phyloP scores from a whole-genome alignment of 2,329 filamentous ascomycete species.

The Pestalotiopsis sp. region DNA sequence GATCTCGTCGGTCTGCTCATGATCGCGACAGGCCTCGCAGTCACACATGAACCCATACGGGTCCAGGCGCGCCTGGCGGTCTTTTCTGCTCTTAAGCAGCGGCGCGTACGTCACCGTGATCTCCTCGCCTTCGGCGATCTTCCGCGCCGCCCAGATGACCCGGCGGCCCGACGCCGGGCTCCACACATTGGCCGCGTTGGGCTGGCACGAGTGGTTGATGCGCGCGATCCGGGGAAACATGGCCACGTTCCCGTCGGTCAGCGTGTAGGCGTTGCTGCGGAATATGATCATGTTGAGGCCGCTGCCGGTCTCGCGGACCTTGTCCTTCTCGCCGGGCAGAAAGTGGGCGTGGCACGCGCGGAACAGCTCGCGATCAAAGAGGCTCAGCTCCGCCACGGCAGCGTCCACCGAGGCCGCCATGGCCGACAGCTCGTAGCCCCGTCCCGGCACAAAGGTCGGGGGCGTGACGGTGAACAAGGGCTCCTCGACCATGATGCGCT shows the following conservation, averaged over 20 bases:
- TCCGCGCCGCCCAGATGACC: slow-evolving; percentile 24
- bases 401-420: slow-evolving; percentile 33
- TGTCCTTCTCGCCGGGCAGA: slow-evolving; percentile 22
- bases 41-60: slow-evolving; percentile 27
- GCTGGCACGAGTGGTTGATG: slow-evolving; percentile 40
- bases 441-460: slow-evolving; percentile 28
- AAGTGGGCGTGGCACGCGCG: slow-evolving; percentile 28
- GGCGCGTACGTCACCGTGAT: slow-evolving; percentile 39
- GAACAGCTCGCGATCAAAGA: slow-evolving; percentile 30
- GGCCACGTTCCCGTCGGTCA: slow-evolving; percentile 28
- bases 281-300: slow-evolving; percentile 32
- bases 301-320: too few relatives aligned
- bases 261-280: slow-evolving; percentile 40
- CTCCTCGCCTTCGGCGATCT: slow-evolving; percentile 37
- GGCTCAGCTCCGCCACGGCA: slow-evolving; percentile 16
- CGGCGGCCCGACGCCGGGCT: slow-evolving; percentile 13
- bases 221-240: slow-evolving; percentile 35
- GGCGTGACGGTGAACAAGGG: slow-evolving; percentile 33
- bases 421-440: slow-evolving; percentile 32
- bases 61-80: slow-evolving; percentile 32
- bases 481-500: slow-evolving; percentile 39
- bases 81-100: slow-evolving; percentile 30
- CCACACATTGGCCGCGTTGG: slow-evolving; percentile 37
- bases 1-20: slow-evolving; percentile 6
- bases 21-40: slow-evolving; percentile 15